phyloP scores from a whole-genome alignment of 495 filamentous ascomycete species.

The Talaromyces nanjingensis region DNA sequence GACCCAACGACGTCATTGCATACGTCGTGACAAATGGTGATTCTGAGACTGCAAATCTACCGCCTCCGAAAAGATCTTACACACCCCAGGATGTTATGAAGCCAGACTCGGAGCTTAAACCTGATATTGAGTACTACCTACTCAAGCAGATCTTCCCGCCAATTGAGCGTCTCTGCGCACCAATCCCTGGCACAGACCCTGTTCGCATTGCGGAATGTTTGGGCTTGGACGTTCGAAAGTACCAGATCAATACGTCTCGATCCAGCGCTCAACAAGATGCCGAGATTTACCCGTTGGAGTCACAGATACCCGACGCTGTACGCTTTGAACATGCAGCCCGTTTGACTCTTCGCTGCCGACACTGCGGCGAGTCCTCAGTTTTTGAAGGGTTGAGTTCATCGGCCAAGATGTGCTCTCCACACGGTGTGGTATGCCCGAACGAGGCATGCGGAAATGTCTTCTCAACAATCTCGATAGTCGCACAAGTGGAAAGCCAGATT shows the following conservation, averaged over 20 bases:
- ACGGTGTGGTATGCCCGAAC: conserved; percentile 69
- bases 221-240: conserved; percentile 83
- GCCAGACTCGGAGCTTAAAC: conserved; percentile 61
- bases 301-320: conserved; percentile 76
- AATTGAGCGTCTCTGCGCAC: conserved; percentile 94
- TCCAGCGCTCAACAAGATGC: conserved; percentile 45
- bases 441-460: conserved; percentile 54
- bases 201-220: conserved; percentile 85
- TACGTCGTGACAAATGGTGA: conserved; percentile 86
- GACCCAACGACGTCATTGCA: conserved; percentile 89
- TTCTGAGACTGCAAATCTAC: conserved; percentile 54
- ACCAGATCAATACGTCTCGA: conserved; percentile 60
- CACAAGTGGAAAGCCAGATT: conserved; percentile 81
- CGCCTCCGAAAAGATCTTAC: conserved; percentile 80
- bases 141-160: conserved; percentile 98
- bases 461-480: conserved; percentile 64
- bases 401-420: conserved; percentile 51
- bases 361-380: conserved; percentile 60
- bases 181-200: conserved; percentile 86
- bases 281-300: conserved; percentile 78
- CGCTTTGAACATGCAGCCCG: conserved; percentile 77
- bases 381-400: conserved; percentile 68
- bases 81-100: conserved; percentile 80
- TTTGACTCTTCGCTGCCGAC: conserved; percentile 69
- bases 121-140: conserved; percentile 93